Evolutionary conservation across 208 protist genomes (phyloP), one percentile per base, ranked within the genome.

Genomic region (Sergeia podlipaevii): DNA sequence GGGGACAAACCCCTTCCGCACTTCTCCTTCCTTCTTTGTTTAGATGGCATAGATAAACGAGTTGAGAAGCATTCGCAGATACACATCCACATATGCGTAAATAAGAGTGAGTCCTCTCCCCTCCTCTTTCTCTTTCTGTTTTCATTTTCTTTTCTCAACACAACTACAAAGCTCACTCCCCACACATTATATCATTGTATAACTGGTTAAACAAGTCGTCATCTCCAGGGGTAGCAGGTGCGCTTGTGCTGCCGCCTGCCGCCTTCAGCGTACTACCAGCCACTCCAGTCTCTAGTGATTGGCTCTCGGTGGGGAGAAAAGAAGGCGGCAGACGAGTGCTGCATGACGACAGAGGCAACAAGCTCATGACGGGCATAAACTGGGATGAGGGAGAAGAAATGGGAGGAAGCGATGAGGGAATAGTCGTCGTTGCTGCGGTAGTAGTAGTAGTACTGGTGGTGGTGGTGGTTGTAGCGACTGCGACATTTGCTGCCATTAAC

Each of bases 161-260:
- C n/a, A n/a, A n/a, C n/a, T n/a, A n/a, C n/a, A n/a, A n/a, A 38
- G 34, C n/a, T 38, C n/a, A 38, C 13, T 38, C 34, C 13, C 34
- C 34, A 38, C 13, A 62, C 70, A 82, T 82, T 20, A 82, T 82
- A 48, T 75, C 56, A 47, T 82, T 44, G 55, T 82, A 82, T 17
- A 82, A 54, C 24, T 65, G 52, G 34, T 77, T 70, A 36, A 82
- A 82, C 34, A 77, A 41, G 48, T 82, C 75, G 28, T 75, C 63
- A 3, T 38, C 57, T n/a, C 20, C 42, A 20, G 10, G 38, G 5
- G 10, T 27, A 27, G 27, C 11, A 21, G 47, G 20, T 27, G 28
- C 23, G 11, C 15, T 6, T 26, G 43, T 8, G 0, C n/a, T n/a
- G n/a, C n/a, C n/a, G n/a, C n/a, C n/a, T n/a, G 15, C 23, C 26